phyloP scores from a whole-genome alignment of 805 yeast species.

The Candida mattraensis region DNA sequence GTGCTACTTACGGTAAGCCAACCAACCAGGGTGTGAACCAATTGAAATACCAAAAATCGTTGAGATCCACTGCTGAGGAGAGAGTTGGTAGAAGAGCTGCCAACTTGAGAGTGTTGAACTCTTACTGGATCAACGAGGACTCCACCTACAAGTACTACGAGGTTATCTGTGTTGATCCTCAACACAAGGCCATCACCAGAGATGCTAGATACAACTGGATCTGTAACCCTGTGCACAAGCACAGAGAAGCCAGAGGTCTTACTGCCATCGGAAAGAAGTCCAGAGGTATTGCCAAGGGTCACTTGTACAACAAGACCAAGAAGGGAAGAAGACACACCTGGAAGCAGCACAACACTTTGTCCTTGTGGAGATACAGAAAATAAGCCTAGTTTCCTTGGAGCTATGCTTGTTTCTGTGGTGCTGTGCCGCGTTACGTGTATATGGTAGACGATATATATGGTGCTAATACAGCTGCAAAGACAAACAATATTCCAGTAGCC shows the following conservation, averaged over 20 bases:
- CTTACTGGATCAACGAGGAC: slow-evolving; percentile 99
- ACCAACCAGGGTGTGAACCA: slow-evolving; percentile 99
- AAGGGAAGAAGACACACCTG: slow-evolving; percentile 99
- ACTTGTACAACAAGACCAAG: slow-evolving; percentile 95
- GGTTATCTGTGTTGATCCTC: slow-evolving; percentile 96
- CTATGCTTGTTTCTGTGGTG: no score
- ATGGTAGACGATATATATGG: no score
- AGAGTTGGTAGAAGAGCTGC: slow-evolving; percentile 99
- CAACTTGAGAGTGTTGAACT: slow-evolving; percentile 98
- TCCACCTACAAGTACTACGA: slow-evolving; percentile 99
- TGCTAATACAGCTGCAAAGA: no score
- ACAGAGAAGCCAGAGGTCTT: slow-evolving; percentile 99
- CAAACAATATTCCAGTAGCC: no score
- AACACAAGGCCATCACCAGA: slow-evolving; percentile 98
- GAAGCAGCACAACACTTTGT: slow-evolving; percentile 98
- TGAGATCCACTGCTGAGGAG: slow-evolving; percentile 99
- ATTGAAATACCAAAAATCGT: slow-evolving; percentile 98
- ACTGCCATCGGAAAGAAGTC: slow-evolving; percentile 98
- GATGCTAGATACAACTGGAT: slow-evolving; percentile 99
- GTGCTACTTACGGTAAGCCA: slow-evolving; percentile 99
- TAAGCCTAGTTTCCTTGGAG: no score
- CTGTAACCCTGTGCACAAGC: slow-evolving; percentile 99
- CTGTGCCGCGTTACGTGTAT: no score
- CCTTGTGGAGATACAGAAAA: slow-evolving; percentile 99
- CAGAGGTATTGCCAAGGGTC: slow-evolving; percentile 99